Conservation (phyloP, 2,329 filamentous ascomycete genomes). For the Ilyonectria robusta region DNA sequence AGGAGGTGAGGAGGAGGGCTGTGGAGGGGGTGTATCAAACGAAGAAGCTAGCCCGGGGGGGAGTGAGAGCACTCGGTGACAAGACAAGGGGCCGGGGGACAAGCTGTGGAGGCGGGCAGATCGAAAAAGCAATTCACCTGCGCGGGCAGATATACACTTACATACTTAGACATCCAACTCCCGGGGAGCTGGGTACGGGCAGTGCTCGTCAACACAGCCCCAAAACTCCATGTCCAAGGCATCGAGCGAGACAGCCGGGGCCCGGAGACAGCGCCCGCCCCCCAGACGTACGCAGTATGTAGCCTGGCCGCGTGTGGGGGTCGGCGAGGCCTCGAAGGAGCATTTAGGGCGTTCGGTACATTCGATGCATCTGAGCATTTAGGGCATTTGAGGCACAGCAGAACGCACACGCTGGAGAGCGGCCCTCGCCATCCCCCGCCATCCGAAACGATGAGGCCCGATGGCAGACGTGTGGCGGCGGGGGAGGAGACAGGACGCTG, state of each 20-base stretch:
- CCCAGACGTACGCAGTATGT: background rate
- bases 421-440: background rate
- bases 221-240: constrained; percentile 2
- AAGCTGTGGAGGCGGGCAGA: constrained; percentile 42
- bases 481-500: constrained; percentile 17
- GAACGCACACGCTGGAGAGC: constrained; percentile 18
- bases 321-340: background rate
- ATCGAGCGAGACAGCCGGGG: background rate
- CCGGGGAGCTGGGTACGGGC: constrained; percentile 32
- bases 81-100: background rate
- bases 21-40: background rate
- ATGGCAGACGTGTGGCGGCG: constrained; percentile 14
- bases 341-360: too few species aligned
- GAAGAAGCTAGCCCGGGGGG: constrained; percentile 4
- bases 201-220: constrained; percentile 8
- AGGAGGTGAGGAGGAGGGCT: constrained; percentile 6
- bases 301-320: constrained; percentile 6
- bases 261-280: background rate
- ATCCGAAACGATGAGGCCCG: constrained; percentile 8
- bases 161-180: constrained; percentile 8
- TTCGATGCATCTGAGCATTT: too few species aligned
- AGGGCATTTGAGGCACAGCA: constrained; percentile 2
- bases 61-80: background rate
- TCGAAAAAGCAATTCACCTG: constrained; percentile 40
- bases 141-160: constrained; percentile 9